Percentiles rank a stretch among this genome's conserved stretches.
These are phyloP conservation scores for Dothideomycetes sp. DNA, from an alignment of 2,329 filamentous ascomycete genomes.

Conservation along the genomic window DNA sequence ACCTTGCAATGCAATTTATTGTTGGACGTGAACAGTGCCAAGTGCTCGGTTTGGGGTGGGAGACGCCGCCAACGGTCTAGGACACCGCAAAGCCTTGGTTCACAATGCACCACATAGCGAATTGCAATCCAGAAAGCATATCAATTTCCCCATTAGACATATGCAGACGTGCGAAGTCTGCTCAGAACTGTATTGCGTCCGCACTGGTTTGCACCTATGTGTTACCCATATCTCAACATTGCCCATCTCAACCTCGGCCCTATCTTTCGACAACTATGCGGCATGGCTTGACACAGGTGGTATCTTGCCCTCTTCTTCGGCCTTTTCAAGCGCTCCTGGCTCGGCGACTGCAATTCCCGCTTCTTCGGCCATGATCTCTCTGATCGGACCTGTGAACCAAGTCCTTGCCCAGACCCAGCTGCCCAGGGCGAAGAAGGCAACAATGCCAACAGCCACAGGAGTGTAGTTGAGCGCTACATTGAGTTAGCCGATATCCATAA, in stretches of 20 bases:
- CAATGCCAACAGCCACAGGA: slow-evolving; percentile 47
- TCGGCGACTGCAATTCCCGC: slow-evolving; percentile 38
- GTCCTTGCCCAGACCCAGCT: slow-evolving; percentile 43
- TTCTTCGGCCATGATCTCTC: slow-evolving; percentile 40
- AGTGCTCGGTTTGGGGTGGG: no score
- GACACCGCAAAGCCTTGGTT: neutral
- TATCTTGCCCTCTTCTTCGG: slow-evolving; percentile 17
- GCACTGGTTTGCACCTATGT: no score
- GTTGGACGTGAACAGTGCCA: no score
- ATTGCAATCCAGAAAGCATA: no score
- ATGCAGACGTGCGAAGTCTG: no score
- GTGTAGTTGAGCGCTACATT: slow-evolving; percentile 43
- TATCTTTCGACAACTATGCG: no score
- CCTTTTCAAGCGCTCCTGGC: slow-evolving; percentile 32
- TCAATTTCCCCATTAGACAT: no score
- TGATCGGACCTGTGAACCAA: slow-evolving; percentile 47
- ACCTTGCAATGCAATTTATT: no score
- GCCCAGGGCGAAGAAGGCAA: slow-evolving; percentile 35
- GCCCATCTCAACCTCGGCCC: no score
- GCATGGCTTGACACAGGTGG: neutral
- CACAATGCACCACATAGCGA: no score
- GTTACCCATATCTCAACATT: no score
- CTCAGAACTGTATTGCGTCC: no score
- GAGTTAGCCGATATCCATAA: neutral
- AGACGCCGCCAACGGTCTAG: neutral